Conservation (phyloP, 2,329 filamentous ascomycete species). For the Scedosporium dehoogii region DNA sequence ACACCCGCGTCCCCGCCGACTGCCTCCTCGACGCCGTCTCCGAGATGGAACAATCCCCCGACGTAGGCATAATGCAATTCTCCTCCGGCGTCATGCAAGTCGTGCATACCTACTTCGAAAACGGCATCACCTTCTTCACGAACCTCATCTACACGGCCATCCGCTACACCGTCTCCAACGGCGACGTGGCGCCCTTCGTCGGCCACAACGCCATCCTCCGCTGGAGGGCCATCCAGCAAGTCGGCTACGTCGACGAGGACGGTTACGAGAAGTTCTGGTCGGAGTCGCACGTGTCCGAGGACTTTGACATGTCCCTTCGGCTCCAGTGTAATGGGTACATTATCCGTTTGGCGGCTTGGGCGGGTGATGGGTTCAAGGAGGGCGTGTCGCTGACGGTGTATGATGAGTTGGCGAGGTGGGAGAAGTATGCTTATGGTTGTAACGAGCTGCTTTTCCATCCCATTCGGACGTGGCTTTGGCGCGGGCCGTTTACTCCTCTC, state of each 20-base stretch:
- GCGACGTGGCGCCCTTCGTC: conserved; percentile 69
- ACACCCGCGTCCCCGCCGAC: conserved; percentile 68
- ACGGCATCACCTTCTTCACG: conserved; percentile 61
- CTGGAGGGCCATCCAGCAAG: conserved; percentile 66
- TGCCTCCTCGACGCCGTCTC: conserved; percentile 71
- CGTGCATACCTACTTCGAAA: conserved; percentile 62
- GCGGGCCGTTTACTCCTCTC: conserved; percentile 68
- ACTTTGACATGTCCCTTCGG: conserved; percentile 74
- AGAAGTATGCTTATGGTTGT: conserved; percentile 80
- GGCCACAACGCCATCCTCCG: conserved; percentile 69
- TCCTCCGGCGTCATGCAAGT: conserved; percentile 73
- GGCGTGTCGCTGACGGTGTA: conserved; percentile 78
- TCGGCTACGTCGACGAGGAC: conserved; percentile 59
- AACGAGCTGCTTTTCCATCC: conserved; percentile 75
- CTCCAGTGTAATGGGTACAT: conserved; percentile 64
- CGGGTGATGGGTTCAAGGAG: conserved; percentile 70
- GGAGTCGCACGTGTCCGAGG: conserved; percentile 69
- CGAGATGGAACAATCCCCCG: conserved; percentile 71
- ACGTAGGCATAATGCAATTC: conserved; percentile 72
- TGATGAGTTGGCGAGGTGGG: conserved; percentile 76
- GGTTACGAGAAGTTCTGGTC: conserved; percentile 76
- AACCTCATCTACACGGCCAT: conserved; percentile 70
- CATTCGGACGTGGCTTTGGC: conserved; percentile 60
- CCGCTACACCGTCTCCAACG: conserved; percentile 66
- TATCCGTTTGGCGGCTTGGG: conserved; percentile 62